A percentile compares a stretch with the other conserved stretches of the same genome.
phyloP scores from a whole-genome alignment of 306 rosid species.

The Prinsepia uniflora region DNA sequence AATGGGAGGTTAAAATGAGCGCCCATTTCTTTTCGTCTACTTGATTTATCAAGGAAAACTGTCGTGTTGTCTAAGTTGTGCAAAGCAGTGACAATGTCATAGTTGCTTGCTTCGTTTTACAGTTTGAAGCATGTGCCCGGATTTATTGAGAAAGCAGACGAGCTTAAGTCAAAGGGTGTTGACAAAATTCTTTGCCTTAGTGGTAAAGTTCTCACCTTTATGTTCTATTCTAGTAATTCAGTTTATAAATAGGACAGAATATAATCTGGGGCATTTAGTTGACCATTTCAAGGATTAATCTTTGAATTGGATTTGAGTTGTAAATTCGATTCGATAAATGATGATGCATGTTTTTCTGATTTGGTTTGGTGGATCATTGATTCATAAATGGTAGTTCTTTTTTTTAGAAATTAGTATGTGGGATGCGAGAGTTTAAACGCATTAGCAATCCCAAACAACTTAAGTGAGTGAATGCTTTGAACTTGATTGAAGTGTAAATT shows the following conservation, averaged over 20 bases:
- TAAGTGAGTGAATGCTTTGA: background rate
- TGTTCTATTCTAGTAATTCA: background rate
- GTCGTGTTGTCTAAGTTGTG: background rate
- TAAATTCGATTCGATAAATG: background rate
- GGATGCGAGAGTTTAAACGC: background rate
- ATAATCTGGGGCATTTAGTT: background rate
- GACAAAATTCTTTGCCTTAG: constrained; percentile 64
- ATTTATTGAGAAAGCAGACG: constrained; percentile 66
- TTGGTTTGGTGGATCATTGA: background rate
- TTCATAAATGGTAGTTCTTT: background rate
- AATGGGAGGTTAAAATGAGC: background rate
- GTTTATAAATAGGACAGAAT: background rate
- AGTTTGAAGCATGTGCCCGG: constrained; percentile 89
- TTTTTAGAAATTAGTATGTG: background rate
- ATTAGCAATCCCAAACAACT: background rate
- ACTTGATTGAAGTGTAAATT: background rate
- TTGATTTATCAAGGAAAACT: background rate
- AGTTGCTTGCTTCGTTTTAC: constrained; percentile 2
- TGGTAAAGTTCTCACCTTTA: constrained; percentile 33
- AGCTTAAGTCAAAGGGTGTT: constrained; percentile 73
- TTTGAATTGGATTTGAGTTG: background rate
- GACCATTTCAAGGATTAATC: background rate
- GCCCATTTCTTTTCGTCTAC: background rate
- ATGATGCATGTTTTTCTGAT: background rate
- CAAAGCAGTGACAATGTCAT: background rate